Evolutionary conservation across 2,329 filamentous ascomycete genomes (phyloP), one percentile per base, ranked within the genome.

Genomic region (Aureobasidium sp.): DNA sequence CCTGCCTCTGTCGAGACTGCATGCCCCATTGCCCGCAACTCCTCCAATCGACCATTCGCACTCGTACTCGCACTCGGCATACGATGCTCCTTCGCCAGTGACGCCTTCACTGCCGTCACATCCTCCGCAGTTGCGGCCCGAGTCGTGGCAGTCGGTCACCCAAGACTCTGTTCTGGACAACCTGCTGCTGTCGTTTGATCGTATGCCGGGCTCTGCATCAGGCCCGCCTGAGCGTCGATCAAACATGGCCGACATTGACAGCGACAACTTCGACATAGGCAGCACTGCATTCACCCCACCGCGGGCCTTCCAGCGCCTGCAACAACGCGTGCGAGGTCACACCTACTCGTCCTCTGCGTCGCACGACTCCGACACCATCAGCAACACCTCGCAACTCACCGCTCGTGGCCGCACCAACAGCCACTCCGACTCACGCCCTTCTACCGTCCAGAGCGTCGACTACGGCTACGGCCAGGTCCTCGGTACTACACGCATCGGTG

Each of bases 121-220:
- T 9, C 51, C 36, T 29, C n/a, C 37, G 22, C 51, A 55, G 20
- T 55, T 58, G 55, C 41, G 55, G 20, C 55, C 55, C 29, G 31
- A 47, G 31, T 92, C 90, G 63, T 81, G 96, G 69, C 87, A 87
- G 56, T 85, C 88, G 53, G 85, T 90, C 66, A 90, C 89, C 44
- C 86, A 93, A 68, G 90, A 96, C 71, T 97, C 92, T 39, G 86
- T 99, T 67, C 91, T 99, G 64, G 89, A 94, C 75, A 96, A 97
- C 75, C 94, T 99, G 88, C 85, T 97, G 64, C 81, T 94, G 67
- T 96, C 92, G 44, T 86, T 99, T 66, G 93, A 96, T 75, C 89
- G 93, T 74, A 86, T 93, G 71, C 87, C 83, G 22, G 80, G 68
- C 39, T 65, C 49, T 34, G 49, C 49, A 39, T 34, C 49, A 25